Evolutionary conservation across 176 grass and related monocot genomes (phyloP).

Genomic region (Eragrostis curvula): DNA sequence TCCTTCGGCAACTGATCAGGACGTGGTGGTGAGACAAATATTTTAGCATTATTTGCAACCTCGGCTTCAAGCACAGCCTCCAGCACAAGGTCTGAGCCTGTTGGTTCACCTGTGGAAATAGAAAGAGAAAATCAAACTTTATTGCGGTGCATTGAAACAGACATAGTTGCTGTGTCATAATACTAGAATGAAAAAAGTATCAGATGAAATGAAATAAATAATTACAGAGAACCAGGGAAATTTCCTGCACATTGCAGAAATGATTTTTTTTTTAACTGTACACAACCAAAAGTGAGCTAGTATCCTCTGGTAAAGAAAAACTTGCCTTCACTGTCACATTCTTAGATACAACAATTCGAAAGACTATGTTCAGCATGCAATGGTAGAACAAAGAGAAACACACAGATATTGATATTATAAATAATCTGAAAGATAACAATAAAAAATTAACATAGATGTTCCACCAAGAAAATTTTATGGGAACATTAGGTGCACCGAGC

Average conservation of each 20-base stretch:
- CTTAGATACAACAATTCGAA: background rate
- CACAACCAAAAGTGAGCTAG: background rate
- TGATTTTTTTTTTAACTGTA: background rate
- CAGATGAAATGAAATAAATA: too few species aligned
- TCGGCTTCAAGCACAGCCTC: slow-evolving; percentile 88
- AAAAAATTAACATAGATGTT: background rate
- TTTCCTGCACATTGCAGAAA: background rate
- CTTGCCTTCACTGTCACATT: background rate
- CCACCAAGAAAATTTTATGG: background rate
- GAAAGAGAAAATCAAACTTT: slow-evolving; percentile 15
- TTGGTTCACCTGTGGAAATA: slow-evolving; percentile 55
- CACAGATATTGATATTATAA: background rate
- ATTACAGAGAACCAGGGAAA: background rate
- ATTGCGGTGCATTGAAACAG: background rate
- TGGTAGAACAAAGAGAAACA: background rate
- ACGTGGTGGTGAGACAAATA: slow-evolving; percentile 67
- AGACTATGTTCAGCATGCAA: background rate
- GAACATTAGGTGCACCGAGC: background rate
- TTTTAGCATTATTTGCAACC: slow-evolving; percentile 76
- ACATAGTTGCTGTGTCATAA: background rate
- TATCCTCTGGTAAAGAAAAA: background rate
- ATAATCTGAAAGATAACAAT: background rate
- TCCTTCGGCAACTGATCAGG: slow-evolving; percentile 56
- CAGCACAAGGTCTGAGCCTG: slow-evolving; percentile 76
- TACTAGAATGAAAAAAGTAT: background rate